These are phyloP conservation scores for Polychaeton citri DNA, from an alignment of 2,329 filamentous ascomycete genomes.

Conservation along the genomic window DNA sequence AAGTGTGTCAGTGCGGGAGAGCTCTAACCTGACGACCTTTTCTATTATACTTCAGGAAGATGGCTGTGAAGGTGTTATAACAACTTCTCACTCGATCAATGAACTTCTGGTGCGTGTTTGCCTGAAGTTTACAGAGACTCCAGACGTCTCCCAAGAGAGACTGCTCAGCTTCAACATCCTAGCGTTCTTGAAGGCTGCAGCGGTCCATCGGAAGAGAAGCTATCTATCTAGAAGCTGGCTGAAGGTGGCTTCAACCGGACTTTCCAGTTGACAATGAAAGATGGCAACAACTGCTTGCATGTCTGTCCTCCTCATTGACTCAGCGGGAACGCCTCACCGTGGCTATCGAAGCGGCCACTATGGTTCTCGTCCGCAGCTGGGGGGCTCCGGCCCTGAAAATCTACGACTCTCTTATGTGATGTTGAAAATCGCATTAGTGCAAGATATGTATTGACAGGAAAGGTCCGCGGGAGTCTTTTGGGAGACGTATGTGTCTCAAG, in stretches of 20 bases:
- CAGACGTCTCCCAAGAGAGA: neutral
- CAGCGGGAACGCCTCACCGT: conserved; percentile 6
- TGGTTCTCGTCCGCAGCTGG: conserved; percentile 9
- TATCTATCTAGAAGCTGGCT: conserved; percentile 18
- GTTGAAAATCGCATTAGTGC: conserved; percentile 10
- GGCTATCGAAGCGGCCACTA: conserved; percentile 14
- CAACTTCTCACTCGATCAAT: no score
- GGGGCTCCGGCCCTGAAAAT: conserved; percentile 11
- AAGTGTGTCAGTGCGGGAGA: no score
- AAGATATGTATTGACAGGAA: conserved; percentile 16
- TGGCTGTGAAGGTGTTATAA: no score
- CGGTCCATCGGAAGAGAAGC: conserved; percentile 11
- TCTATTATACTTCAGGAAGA: no score
- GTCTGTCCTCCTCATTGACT: conserved; percentile 9
- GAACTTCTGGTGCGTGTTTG: no score
- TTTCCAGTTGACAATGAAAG: conserved; percentile 11
- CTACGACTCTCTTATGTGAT: conserved; percentile 9
- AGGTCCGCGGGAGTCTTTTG: conserved; percentile 7
- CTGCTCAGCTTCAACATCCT: conserved; percentile 1
- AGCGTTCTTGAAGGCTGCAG: conserved; percentile 17
- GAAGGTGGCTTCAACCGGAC: conserved; percentile 26
- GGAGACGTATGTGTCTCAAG: conserved; percentile 8
- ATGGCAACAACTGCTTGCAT: conserved; percentile 11
- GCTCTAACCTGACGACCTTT: no score
- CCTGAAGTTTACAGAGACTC: neutral